Percentiles rank a stretch among this genome's conserved stretches.
Evolutionary conservation across 768 basidiomycete genomes (phyloP).

Genomic region (Tricholoma terreum): DNA sequence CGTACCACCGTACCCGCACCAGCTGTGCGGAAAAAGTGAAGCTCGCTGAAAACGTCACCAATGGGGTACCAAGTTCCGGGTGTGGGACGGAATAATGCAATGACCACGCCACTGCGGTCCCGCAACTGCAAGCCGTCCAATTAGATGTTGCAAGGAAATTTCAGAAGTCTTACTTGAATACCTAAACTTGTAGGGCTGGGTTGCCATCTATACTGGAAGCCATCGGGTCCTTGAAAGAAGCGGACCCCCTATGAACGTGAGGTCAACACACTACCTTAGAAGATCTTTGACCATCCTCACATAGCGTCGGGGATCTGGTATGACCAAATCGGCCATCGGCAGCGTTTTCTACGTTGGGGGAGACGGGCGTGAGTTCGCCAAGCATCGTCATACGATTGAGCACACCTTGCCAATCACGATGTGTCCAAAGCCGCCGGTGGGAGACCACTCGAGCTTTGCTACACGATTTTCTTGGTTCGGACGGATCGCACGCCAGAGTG

Average conservation of each 20-base stretch:
- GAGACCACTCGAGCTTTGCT: slow-evolving; percentile 84
- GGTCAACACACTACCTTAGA: slow-evolving; percentile 13
- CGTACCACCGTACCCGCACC: slow-evolving; percentile 81
- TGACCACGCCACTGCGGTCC: slow-evolving; percentile 63
- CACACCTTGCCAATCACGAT: slow-evolving; percentile 80
- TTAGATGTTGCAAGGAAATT: slow-evolving; percentile 16
- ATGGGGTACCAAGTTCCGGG: slow-evolving; percentile 78
- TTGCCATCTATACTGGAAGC: slow-evolving; percentile 76
- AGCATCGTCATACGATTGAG: slow-evolving; percentile 18
- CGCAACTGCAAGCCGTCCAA: slow-evolving; percentile 50
- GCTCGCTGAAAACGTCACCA: slow-evolving; percentile 83
- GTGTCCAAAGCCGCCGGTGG: slow-evolving; percentile 79
- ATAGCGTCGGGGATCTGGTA: slow-evolving; percentile 57
- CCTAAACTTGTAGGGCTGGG: slow-evolving; percentile 58
- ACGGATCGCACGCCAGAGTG: slow-evolving; percentile 77
- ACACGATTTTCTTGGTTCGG: slow-evolving; percentile 85
- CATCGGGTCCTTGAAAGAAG: slow-evolving; percentile 80
- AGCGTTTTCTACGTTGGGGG: slow-evolving; percentile 58
- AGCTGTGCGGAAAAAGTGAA: slow-evolving; percentile 76
- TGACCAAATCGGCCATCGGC: slow-evolving; percentile 82
- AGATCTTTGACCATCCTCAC: slow-evolving; percentile 37
- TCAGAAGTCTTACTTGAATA: slow-evolving; percentile 47
- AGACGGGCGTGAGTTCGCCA: slow-evolving; percentile 21
- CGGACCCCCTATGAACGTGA: slow-evolving; percentile 48
- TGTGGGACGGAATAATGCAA: slow-evolving; percentile 79